A percentile compares a stretch with the other conserved stretches of the same genome.
These are phyloP conservation scores for Vitis rotundifolia DNA, from an alignment of 164 flowering plant genomes.

Conservation along the genomic window DNA sequence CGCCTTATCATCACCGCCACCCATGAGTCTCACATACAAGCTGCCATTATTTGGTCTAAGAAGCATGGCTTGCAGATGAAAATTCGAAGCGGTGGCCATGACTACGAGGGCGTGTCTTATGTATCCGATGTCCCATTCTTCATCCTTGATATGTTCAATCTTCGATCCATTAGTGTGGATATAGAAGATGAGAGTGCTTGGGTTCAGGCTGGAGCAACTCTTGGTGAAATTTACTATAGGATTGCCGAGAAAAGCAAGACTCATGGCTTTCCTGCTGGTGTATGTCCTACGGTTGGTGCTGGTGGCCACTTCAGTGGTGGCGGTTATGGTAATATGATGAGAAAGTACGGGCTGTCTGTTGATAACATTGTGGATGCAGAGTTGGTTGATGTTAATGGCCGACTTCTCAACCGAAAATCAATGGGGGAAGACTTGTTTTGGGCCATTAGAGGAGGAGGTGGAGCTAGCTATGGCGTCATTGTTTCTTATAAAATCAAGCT, in stretches of 20 bases:
- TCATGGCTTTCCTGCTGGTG: conserved; percentile 25
- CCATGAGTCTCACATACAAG: conserved; percentile 37
- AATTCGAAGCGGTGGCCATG: conserved; percentile 37
- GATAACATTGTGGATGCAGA: conserved; percentile 23
- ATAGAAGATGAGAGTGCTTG: conserved; percentile 14
- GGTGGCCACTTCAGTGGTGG: conserved; percentile 35
- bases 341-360: conserved; percentile 24
- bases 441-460: conserved; percentile 47
- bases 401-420: conserved; percentile 25
- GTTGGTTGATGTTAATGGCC: conserved; percentile 24
- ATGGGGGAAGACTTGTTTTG: conserved; percentile 52
- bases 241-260: conserved; percentile 20
- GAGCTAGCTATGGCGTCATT: conserved; percentile 41
- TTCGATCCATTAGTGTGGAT: conserved; percentile 23
- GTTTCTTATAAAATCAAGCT: conserved; percentile 29
- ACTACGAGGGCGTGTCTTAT: conserved; percentile 43
- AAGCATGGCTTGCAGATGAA: conserved; percentile 22
- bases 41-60: conserved; percentile 25
- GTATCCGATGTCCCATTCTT: conserved; percentile 26
- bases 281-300: conserved; percentile 27
- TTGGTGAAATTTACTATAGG: conserved; percentile 28
- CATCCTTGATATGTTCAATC: conserved; percentile 33
- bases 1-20: conserved; percentile 38
- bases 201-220: conserved; percentile 28
- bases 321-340: conserved; percentile 28